Evolutionary conservation across 768 basidiomycete genomes (phyloP).

Genomic region (Lentinus tigrinus): DNA sequence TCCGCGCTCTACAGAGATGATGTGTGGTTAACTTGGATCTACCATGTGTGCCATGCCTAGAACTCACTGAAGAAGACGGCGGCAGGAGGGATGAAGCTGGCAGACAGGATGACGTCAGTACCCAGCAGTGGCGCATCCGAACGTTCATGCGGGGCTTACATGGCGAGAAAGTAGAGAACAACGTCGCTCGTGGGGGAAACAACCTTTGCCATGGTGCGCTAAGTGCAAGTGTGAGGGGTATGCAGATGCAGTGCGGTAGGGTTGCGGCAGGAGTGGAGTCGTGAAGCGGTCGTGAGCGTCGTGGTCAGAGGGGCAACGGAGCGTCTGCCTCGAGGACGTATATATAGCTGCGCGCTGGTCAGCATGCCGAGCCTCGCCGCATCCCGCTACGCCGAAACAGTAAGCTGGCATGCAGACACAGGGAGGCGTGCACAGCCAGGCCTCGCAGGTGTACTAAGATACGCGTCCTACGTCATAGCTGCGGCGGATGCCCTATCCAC

Average conservation of each 20-base stretch:
- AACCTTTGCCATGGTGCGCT: slow-evolving; percentile 33
- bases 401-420: no score
- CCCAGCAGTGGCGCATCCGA: no score
- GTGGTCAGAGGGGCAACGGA: not conserved
- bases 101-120: not conserved
- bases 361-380: no score
- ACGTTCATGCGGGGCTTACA: slow-evolving; percentile 25
- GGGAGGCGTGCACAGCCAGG: no score
- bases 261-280: not conserved
- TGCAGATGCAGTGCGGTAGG: not conserved
- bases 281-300: not conserved
- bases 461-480: no score
- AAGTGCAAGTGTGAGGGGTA: not conserved
- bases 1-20: slow-evolving; percentile 22
- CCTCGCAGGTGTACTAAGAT: no score
- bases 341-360: not conserved
- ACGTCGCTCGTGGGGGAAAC: slow-evolving; percentile 27
- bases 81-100: slow-evolving; percentile 33
- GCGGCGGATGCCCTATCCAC: no score
- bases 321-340: not conserved
- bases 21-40: not conserved
- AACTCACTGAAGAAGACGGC: slow-evolving; percentile 33
- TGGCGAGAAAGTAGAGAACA: slow-evolving; percentile 31
- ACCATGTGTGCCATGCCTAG: not conserved
- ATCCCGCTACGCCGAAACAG: no score